Evolutionary conservation across 2,329 filamentous ascomycete species (phyloP).

Genomic region (Cercospora janseana): DNA sequence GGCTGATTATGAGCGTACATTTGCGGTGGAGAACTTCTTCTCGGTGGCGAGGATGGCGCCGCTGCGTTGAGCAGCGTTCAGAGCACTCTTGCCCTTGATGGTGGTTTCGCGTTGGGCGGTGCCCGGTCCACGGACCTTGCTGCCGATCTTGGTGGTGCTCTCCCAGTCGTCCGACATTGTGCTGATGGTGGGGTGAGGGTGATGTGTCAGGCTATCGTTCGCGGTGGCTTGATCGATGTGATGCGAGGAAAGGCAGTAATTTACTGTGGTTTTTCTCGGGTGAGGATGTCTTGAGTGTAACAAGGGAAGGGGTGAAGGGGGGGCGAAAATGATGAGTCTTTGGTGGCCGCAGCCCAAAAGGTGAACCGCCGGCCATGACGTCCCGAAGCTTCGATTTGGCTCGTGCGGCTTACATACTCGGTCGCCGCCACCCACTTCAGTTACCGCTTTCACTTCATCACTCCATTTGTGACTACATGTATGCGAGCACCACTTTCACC

Average conservation of each 20-base stretch:
- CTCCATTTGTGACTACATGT: no score
- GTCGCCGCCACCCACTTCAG: no score
- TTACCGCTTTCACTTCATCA: no score
- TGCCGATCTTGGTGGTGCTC: constrained; percentile 86
- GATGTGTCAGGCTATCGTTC: not conserved
- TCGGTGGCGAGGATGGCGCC: constrained; percentile 78
- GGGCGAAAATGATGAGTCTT: constrained; percentile 7
- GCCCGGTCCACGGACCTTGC: constrained; percentile 70
- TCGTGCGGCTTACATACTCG: no score
- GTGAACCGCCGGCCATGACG: constrained; percentile 5
- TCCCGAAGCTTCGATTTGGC: constrained; percentile 6
- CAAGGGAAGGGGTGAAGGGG: not conserved
- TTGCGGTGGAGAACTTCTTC: constrained; percentile 83
- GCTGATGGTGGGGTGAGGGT: constrained; percentile 15
- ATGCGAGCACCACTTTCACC: no score
- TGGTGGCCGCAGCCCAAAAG: not conserved
- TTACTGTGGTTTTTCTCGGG: not conserved
- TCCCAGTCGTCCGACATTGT: constrained; percentile 71
- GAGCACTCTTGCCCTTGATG: constrained; percentile 74
- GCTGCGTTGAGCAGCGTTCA: constrained; percentile 85
- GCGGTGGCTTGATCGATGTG: not conserved
- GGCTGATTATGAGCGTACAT: constrained; percentile 59
- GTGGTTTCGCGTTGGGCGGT: constrained; percentile 75
- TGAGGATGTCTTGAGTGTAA: not conserved
- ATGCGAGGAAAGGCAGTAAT: no score